Percentiles rank a stretch among this genome's conserved stretches.
Conservation (phyloP, 1,284 basidiomycete species). For the Ganoderma lingzhi region DNA sequence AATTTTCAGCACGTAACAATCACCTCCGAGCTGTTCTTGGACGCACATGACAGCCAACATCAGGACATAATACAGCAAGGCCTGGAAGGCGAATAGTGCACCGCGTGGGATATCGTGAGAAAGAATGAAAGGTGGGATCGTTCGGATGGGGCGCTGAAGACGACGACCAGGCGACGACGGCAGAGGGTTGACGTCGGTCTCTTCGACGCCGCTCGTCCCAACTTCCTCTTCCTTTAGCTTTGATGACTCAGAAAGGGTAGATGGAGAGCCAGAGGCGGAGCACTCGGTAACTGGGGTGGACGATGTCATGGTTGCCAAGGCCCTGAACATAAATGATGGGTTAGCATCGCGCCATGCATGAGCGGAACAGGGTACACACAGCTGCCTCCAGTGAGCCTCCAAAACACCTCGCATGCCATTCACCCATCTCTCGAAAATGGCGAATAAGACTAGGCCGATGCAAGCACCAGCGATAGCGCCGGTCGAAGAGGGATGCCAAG, state of each 20-base stretch:
- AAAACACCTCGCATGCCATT: conserved; percentile 59
- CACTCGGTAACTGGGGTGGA: not conserved
- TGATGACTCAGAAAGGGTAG: conserved; percentile 6
- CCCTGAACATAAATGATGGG: conserved; percentile 7
- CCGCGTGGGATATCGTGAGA: conserved; percentile 72
- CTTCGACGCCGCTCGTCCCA: conserved; percentile 26
- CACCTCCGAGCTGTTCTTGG: conserved; percentile 8
- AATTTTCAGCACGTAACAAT: conserved; percentile 18
- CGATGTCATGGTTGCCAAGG: conserved; percentile 18
- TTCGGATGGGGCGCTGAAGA: conserved; percentile 30
- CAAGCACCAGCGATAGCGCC: conserved; percentile 80
- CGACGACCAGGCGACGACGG: conserved; percentile 10
- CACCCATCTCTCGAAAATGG: conserved; percentile 74
- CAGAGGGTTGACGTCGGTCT: conserved; percentile 24
- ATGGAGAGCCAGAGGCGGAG: not conserved
- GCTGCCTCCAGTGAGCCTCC: conserved; percentile 64
- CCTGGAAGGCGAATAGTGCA: conserved; percentile 61
- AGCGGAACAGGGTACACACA: conserved; percentile 48
- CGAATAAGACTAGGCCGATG: conserved; percentile 71
- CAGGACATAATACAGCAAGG: conserved; percentile 62
- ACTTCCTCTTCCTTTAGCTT: conserved; percentile 11
- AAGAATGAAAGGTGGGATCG: conserved; percentile 63
- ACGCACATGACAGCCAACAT: conserved; percentile 81
- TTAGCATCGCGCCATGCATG: not conserved
- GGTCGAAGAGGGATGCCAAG: conserved; percentile 69